Base-by-base conservation (phyloP, 108 stramenopile species). In the Nannochloropsis salina region DNA sequence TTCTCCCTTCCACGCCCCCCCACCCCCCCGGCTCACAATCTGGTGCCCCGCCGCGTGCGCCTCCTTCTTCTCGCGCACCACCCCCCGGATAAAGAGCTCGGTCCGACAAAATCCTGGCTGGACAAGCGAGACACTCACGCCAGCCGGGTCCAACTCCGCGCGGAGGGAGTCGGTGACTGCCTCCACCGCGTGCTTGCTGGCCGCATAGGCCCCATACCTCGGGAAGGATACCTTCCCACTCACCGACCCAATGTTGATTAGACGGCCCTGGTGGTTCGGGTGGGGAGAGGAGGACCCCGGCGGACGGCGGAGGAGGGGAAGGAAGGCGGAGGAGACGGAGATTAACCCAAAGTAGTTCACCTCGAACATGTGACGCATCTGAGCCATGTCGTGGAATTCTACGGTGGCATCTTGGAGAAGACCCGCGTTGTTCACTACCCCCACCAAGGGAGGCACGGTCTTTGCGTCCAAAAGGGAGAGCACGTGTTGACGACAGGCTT, bases 141-240 rank as follows among this genome's bases (percentile, higher is more conserved):
- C 61, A 2, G 61, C 61, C n/a, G 61, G 61, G 61, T 15, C n/a
- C 2, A 74, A n/a, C 61, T 74, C 61, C 20, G 61, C 61, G 81
- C 83, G 45, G 6, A 84, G 83, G 21, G 61, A 45, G 74, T 84
- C 83, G 42, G 42, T 40, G 83, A 84, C 11, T 5, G 83, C 83
- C 22, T 84, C 83, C 22, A 84, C 40, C 11, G 83, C 83, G 20
- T 74, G 74, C 83, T 84, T 84, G 74, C 40, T 74, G 20, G 83
- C 83, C 21, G 83, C 83, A 44, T 84, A 84, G 5, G 22, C 74
- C 2, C 83, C 74, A 0, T 47, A 84, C 44, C 21, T 20, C 11
- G 83, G 81, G 11, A 81, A 22, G 81, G 81, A 22, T 40, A 41
- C 81, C 40, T 41, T 41, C 22, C 81, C 81, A 3, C 22, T 40